These are phyloP conservation scores for Casuarina equisetifolia DNA, from an alignment of 306 rosid species.

Conservation along the genomic window DNA sequence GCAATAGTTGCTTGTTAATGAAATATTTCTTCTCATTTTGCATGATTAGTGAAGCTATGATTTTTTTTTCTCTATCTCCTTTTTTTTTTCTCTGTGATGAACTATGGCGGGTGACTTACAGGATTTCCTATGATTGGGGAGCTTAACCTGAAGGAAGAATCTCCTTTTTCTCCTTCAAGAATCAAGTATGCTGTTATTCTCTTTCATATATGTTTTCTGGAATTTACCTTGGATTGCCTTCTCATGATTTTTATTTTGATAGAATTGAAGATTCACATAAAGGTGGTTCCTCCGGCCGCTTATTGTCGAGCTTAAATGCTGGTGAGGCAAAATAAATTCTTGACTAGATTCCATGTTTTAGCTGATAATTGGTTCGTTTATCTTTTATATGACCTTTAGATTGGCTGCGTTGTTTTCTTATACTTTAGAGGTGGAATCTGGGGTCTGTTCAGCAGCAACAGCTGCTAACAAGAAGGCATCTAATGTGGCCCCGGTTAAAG, in stretches of 20 bases:
- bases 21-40: slow-evolving; percentile 20
- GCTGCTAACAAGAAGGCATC: slow-evolving; percentile 71
- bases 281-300: slow-evolving; percentile 56
- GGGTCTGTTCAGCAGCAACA: slow-evolving; percentile 38
- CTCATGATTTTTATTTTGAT: slow-evolving; percentile 33
- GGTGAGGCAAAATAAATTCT: slow-evolving; percentile 47
- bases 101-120: slow-evolving; percentile 32
- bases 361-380: neutral
- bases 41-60: slow-evolving; percentile 11
- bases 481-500: slow-evolving; percentile 57
- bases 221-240: slow-evolving; percentile 18
- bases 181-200: slow-evolving; percentile 60
- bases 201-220: slow-evolving; percentile 17
- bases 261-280: slow-evolving; percentile 88
- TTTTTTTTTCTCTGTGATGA: neutral
- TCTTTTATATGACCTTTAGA: slow-evolving; percentile 24
- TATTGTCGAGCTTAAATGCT: slow-evolving; percentile 60
- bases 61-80: neutral
- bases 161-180: slow-evolving; percentile 76
- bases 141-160: slow-evolving; percentile 74
- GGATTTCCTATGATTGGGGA: slow-evolving; percentile 66
- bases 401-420: slow-evolving; percentile 28
- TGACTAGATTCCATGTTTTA: slow-evolving; percentile 1
- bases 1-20: slow-evolving; percentile 9
- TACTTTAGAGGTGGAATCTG: slow-evolving; percentile 59